phyloP scores from a whole-genome alignment of 805 yeast species.

The Cyberlindnera americana region DNA sequence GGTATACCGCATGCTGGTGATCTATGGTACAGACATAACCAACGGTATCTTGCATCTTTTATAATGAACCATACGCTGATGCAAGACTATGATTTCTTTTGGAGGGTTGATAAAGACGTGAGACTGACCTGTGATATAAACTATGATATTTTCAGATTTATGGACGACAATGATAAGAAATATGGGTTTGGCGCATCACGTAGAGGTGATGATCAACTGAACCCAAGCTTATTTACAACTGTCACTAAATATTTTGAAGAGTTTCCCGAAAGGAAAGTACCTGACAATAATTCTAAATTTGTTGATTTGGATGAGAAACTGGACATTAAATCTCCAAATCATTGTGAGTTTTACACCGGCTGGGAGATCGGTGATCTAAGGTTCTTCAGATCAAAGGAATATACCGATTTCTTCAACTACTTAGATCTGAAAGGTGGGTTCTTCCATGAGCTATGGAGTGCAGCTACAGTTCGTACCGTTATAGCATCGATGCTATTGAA shows the following conservation, averaged over 20 bases:
- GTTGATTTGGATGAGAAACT: conserved; percentile 55
- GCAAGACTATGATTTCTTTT: conserved; percentile 56
- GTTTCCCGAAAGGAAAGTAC: conserved; percentile 34
- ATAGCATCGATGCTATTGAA: conserved; percentile 59
- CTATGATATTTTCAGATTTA: conserved; percentile 58
- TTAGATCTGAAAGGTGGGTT: conserved; percentile 71
- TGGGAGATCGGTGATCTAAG: conserved; percentile 68
- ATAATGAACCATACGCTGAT: conserved; percentile 58
- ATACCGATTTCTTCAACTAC: conserved; percentile 51
- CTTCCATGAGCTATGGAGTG: conserved; percentile 85
- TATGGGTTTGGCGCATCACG: conserved; percentile 63
- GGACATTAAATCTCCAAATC: conserved; percentile 36
- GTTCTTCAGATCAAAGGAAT: conserved; percentile 55
- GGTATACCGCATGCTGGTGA: conserved; percentile 47
- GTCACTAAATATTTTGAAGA: conserved; percentile 39
- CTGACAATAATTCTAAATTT: conserved; percentile 48
- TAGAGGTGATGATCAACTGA: conserved; percentile 51
- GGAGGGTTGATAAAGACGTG: conserved; percentile 72
- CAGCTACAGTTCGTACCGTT: conserved; percentile 76
- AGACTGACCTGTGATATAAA: conserved; percentile 55
- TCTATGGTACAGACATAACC: conserved; percentile 52
- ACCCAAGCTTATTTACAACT: conserved; percentile 56
- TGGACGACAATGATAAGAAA: conserved; percentile 48
- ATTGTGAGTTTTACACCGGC: conserved; percentile 75
- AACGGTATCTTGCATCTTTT: conserved; percentile 42